Base-by-base conservation (phyloP, 768 basidiomycete genomes). In the Boletus sp. region DNA sequence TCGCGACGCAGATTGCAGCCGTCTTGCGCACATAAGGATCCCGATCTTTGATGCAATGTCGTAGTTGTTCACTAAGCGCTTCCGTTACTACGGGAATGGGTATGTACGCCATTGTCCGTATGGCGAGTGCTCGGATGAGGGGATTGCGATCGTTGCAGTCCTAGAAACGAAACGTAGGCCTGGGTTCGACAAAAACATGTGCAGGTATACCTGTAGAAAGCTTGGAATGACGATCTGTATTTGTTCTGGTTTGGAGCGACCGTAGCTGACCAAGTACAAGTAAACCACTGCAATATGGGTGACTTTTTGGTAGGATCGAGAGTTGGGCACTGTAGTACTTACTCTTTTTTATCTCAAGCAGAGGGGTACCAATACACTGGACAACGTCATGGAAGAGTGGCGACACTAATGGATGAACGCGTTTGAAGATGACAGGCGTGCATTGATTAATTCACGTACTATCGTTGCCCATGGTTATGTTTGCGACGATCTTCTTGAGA, bases 261-360 rank as follows among this genome's bases (percentile, higher is more conserved):
- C 96, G 71, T 99, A 99, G 76, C 94, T 98, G 67, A 98, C 87
- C 55, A 98, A 83, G 75, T 91, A 98, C 46, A 98, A 84, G 73
- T 98, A 97, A 42, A 98, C 95, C 94, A 98, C 94, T 98, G 67
- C 8, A 33, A 33, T 29, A 23, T 3, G 13, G 41, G 39, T 51
- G 56, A 43, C 15, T 19, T 38, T 47, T 45, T 19, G 49, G 41
- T 37, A 23, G 32, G 55, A 47, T 47, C 33, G 8, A 34, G 23
- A 25, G 29, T 41, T 27, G n/a, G 40, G 35, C 30, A 33, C 19
- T 17, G 37, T 47, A 43, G 45, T n/a, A 71, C 89, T 68, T 62
- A 94, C 95, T 99, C 80, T 99, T 99, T 82, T 99, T 99, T 71
- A 98, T 97, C 70, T 99, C 97, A 37, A 98, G 79, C 7, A 95